Evolutionary conservation across 225 moss, liverwort and hornwort genomes (phyloP).

Genomic region (Marchantia paleacea): DNA sequence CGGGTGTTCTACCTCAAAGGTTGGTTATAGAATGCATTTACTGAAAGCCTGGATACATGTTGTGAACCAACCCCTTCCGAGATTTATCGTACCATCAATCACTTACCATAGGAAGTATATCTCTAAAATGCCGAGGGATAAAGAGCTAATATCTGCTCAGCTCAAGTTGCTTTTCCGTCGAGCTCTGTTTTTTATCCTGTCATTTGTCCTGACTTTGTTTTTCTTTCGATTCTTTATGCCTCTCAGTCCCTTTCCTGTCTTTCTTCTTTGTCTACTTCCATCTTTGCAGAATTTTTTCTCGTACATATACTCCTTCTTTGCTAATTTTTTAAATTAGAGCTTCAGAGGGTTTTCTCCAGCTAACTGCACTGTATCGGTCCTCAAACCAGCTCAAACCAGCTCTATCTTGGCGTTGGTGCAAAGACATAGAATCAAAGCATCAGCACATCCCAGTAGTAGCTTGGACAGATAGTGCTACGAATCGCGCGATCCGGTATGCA

Average conservation of each 20-base stretch:
- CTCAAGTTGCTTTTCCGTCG: not conserved
- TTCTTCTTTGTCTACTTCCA: not conserved
- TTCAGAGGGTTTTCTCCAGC: too few relatives aligned
- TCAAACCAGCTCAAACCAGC: too few relatives aligned
- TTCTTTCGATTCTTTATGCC: not conserved
- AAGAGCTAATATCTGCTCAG: not conserved
- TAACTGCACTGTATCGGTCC: too few relatives aligned
- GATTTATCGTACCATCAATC: too few relatives aligned
- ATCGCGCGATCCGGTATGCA: not conserved
- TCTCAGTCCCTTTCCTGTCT: not conserved
- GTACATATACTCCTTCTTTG: not conserved
- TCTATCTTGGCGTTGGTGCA: too few relatives aligned
- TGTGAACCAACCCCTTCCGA: too few relatives aligned
- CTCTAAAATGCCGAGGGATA: too few relatives aligned
- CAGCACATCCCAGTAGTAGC: not conserved
- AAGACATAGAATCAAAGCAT: too few relatives aligned
- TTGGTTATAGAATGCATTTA: too few relatives aligned
- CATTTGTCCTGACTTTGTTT: not conserved
- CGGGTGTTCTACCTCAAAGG: too few relatives aligned
- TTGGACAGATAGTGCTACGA: not conserved
- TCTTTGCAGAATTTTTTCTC: not conserved
- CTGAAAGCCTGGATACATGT: too few relatives aligned
- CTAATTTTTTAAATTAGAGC: not conserved
- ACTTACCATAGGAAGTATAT: too few relatives aligned
- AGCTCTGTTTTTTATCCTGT: not conserved